Percentiles rank a stretch among this genome's conserved stretches.
phyloP scores from a whole-genome alignment of 2,329 filamentous ascomycete species.

The Trichoderma hamatum region DNA sequence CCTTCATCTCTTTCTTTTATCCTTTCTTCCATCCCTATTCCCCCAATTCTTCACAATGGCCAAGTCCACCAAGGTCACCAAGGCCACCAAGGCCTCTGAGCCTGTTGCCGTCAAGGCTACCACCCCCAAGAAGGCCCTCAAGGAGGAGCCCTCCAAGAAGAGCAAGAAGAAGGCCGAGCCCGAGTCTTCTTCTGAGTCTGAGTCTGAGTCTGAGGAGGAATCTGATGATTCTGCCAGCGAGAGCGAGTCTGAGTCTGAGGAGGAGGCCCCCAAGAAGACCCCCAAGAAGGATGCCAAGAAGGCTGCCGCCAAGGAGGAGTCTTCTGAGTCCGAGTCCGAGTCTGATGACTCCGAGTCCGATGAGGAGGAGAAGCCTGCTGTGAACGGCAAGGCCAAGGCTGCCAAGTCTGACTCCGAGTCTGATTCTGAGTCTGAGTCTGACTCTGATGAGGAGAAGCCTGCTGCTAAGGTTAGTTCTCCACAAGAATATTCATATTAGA shows the following conservation, averaged over 20 bases:
- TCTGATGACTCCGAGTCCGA: conserved; percentile 38
- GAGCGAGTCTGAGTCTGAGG: conserved; percentile 32
- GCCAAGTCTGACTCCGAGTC: conserved; percentile 38
- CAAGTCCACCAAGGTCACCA: conserved; percentile 62
- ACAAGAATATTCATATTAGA: background rate
- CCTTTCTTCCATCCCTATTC: background rate
- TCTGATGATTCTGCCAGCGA: conserved; percentile 44
- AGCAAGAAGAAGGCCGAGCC: conserved; percentile 50
- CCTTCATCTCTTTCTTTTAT: background rate
- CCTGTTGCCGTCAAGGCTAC: conserved; percentile 61
- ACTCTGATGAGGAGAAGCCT: conserved; percentile 41
- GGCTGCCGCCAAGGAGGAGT: conserved; percentile 36
- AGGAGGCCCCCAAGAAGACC: conserved; percentile 31
- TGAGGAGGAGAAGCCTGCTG: conserved; percentile 40
- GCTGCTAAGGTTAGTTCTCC: conserved; percentile 33
- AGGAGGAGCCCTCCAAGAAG: conserved; percentile 52
- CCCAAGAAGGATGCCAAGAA: conserved; percentile 38
- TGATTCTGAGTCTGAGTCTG: conserved; percentile 41
- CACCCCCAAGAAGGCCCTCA: conserved; percentile 54
- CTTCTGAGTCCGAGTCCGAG: conserved; percentile 37
- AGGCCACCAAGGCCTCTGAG: conserved; percentile 57
- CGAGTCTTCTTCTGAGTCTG: conserved; percentile 43
- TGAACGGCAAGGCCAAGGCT: conserved; percentile 38
- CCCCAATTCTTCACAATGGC: conserved; percentile 55
- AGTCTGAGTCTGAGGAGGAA: conserved; percentile 40